Evolutionary conservation across 2,329 filamentous ascomycete genomes (phyloP).

Genomic region (Neonectria ditissima): DNA sequence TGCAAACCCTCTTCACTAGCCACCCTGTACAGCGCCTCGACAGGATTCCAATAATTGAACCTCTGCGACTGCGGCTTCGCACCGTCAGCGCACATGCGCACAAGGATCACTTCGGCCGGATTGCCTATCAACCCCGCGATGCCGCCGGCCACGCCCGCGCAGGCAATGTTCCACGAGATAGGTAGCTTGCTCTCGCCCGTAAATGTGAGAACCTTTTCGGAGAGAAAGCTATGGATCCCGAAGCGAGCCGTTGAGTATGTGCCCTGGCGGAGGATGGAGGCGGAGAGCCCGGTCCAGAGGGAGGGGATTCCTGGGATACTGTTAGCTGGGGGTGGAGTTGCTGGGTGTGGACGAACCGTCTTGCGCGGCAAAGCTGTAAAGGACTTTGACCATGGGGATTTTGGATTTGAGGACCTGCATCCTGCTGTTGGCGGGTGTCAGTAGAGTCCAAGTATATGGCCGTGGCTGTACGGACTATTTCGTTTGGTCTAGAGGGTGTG

Average conservation of each 20-base stretch:
- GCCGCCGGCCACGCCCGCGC: conserved; percentile 55
- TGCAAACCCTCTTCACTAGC: conserved; percentile 53
- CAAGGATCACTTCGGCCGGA: conserved; percentile 58
- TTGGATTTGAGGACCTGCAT: conserved; percentile 59
- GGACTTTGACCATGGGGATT: conserved; percentile 54
- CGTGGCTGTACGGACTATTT: conserved; percentile 52
- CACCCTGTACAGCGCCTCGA: conserved; percentile 45
- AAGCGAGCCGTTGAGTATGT: conserved; percentile 60
- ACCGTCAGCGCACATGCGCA: conserved; percentile 60
- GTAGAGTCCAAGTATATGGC: background rate
- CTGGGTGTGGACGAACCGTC: conserved; percentile 48
- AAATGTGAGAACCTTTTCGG: conserved; percentile 43
- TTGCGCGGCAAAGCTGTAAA: conserved; percentile 53
- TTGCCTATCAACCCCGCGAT: conserved; percentile 59
- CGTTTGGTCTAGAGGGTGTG: conserved; percentile 59
- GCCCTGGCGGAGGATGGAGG: conserved; percentile 57
- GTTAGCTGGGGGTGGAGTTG: background rate
- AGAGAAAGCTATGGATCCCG: conserved; percentile 54
- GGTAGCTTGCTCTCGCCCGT: conserved; percentile 49
- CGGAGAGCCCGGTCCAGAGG: conserved; percentile 57
- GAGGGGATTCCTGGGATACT: conserved; percentile 51
- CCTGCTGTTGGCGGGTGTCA: conserved; percentile 44
- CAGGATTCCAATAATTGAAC: conserved; percentile 54
- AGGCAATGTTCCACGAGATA: conserved; percentile 50
- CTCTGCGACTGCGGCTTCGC: conserved; percentile 52